Conservation (phyloP, 2,329 filamentous ascomycete genomes). For the Pyricularia grisea region DNA sequence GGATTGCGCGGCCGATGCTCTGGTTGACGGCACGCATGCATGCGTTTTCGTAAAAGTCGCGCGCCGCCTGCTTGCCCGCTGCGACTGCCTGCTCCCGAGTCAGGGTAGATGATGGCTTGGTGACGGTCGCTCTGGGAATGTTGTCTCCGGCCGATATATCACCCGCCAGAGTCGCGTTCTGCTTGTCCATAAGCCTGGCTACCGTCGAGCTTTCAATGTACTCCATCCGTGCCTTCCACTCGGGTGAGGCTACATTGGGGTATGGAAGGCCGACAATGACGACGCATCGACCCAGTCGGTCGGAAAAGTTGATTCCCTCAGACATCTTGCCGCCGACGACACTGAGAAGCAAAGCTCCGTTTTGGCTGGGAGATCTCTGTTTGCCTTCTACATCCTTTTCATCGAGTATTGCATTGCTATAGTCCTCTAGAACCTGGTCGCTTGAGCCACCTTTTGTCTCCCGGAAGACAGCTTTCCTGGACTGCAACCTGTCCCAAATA, state of each 20-base stretch:
- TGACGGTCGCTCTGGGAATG: background rate
- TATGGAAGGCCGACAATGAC: slow-evolving; percentile 89
- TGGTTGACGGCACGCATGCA: slow-evolving; percentile 98
- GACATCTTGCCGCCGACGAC: slow-evolving; percentile 93
- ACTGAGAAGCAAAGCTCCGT: slow-evolving; percentile 74
- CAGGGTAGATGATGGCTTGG: slow-evolving; percentile 8
- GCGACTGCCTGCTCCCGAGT: slow-evolving; percentile 21
- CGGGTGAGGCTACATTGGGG: slow-evolving; percentile 77
- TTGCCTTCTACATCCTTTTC: slow-evolving; percentile 10
- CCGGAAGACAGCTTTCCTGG: slow-evolving; percentile 53
- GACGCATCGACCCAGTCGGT: slow-evolving; percentile 79
- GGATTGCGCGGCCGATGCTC: slow-evolving; percentile 85
- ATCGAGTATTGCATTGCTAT: slow-evolving; percentile 57
- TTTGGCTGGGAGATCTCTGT: slow-evolving; percentile 10
- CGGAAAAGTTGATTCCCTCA: slow-evolving; percentile 97
- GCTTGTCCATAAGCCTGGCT: slow-evolving; percentile 20
- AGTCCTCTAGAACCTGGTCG: slow-evolving; percentile 66
- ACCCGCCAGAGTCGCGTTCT: slow-evolving; percentile 13
- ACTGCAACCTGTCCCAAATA: slow-evolving; percentile 49
- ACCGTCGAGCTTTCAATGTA: slow-evolving; percentile 62
- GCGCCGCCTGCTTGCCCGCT: slow-evolving; percentile 45
- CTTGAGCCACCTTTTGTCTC: slow-evolving; percentile 44
- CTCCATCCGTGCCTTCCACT: slow-evolving; percentile 88
- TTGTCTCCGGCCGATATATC: slow-evolving; percentile 5
- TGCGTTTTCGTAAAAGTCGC: slow-evolving; percentile 85